phyloP scores from a whole-genome alignment of 129 eudicot species.

The Flaveria trinervia region DNA sequence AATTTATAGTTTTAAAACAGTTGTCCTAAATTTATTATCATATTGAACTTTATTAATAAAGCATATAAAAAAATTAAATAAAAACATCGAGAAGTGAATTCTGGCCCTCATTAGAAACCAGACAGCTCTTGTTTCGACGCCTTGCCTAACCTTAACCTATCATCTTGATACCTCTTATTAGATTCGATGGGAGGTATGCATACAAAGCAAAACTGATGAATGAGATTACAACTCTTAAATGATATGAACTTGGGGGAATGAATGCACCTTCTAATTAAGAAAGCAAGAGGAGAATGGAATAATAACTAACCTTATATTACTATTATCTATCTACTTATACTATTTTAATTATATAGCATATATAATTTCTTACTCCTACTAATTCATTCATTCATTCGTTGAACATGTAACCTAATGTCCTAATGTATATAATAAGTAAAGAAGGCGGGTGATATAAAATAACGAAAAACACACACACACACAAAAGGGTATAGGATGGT shows the following conservation, averaged over 20 bases:
- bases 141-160: not conserved
- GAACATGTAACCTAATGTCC: no score
- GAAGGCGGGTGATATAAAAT: no score
- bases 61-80: no score
- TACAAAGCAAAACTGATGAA: not conserved
- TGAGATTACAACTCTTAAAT: not conserved
- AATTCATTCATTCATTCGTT: no score
- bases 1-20: no score
- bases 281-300: not conserved
- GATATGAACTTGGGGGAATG: not conserved
- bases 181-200: not conserved
- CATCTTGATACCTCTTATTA: not conserved
- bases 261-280: not conserved
- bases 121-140: not conserved
- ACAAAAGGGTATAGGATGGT: no score
- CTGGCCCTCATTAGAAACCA: not conserved
- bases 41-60: no score
- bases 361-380: no score
- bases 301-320: not conserved
- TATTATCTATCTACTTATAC: not conserved
- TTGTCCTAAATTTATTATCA: no score
- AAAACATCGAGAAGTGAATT: no score
- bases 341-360: not conserved
- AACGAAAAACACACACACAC: no score
- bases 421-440: no score